Base-by-base conservation (phyloP, 495 filamentous ascomycete species). In the Hypoxylon lienhwacheense region DNA sequence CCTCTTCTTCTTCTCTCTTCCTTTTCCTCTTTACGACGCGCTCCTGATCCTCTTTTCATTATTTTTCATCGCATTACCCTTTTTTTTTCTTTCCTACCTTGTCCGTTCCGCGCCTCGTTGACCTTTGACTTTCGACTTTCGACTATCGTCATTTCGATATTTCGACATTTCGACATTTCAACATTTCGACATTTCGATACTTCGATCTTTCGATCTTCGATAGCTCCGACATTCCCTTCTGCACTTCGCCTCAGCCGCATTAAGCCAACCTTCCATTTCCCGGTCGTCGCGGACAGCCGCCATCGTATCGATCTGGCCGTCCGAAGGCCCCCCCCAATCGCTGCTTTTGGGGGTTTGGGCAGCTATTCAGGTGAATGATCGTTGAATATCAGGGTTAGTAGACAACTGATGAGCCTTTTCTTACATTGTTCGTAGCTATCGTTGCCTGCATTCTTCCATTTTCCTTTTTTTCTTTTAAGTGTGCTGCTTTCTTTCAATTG, bases 261-360 rank as follows among this genome's bases (percentile, higher is more conserved):
- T n/a, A n/a, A n/a, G n/a, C n/a, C n/a, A n/a, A n/a, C n/a, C n/a
- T n/a, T n/a, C n/a, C n/a, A n/a, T n/a, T n/a, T n/a, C n/a, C n/a
- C n/a, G n/a, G n/a, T n/a, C n/a, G n/a, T n/a, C n/a, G n/a, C n/a
- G n/a, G n/a, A n/a, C n/a, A n/a, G n/a, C n/a, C n/a, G n/a, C n/a
- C n/a, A n/a, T n/a, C n/a, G n/a, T n/a, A n/a, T n/a, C n/a, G n/a
- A n/a, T n/a, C n/a, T 41, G 37, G 21, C 21, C 21, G 3, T 19
- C 7, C 3, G 21, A 15, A 41, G 20, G 5, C 24, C 24, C 24
- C 24, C 24, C 24, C 24, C 24, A 4, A 26, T 26, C 24, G 22
- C n/a, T 26, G 1, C 37, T 24, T 8, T 26, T 17, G 59, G 59
- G 59, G 59, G 59, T 37, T 61, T 53, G 53, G 59, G 59, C 45